Percentiles rank a stretch among this genome's conserved stretches.
Conservation (phyloP, 257 asterid species). For the Haberlea rhodopensis region DNA sequence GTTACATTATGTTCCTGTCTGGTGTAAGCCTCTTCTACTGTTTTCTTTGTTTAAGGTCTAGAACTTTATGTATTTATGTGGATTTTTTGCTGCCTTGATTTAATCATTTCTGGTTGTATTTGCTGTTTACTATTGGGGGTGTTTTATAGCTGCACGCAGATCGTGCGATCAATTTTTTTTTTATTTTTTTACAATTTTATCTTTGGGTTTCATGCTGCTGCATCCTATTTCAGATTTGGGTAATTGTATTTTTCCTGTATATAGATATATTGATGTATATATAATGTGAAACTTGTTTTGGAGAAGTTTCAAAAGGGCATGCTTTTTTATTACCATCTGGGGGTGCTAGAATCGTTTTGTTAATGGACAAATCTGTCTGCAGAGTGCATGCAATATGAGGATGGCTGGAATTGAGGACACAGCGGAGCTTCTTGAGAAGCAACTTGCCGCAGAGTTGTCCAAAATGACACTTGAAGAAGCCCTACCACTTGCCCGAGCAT, state of each 20-base stretch:
- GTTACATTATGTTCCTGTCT: neutral
- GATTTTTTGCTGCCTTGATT: conserved; percentile 12
- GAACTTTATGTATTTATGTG: neutral
- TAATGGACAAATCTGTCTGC: conserved; percentile 16
- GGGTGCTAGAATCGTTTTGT: neutral
- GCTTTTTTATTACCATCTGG: too few species aligned
- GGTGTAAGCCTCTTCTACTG: neutral
- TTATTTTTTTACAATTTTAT: neutral
- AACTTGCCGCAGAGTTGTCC: conserved; percentile 72
- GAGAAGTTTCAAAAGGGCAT: too few species aligned
- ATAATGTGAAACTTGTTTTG: too few species aligned
- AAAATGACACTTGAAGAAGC: conserved; percentile 93
- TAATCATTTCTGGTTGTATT: conserved; percentile 1
- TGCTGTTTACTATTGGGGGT: neutral
- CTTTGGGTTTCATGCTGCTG: neutral
- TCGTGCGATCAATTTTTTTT: conserved; percentile 8
- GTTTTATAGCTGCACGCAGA: conserved; percentile 19
- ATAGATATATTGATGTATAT: too few species aligned
- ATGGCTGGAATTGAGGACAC: conserved; percentile 83
- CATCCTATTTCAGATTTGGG: conserved; percentile 25
- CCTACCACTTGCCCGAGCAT: conserved; percentile 74
- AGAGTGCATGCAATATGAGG: conserved; percentile 96
- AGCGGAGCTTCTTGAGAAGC: conserved; percentile 92
- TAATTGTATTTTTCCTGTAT: too few species aligned
- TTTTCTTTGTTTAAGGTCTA: neutral